These are phyloP conservation scores for Calonectria pauciramosa DNA, from an alignment of 2,329 filamentous ascomycete genomes.

Conservation along the genomic window DNA sequence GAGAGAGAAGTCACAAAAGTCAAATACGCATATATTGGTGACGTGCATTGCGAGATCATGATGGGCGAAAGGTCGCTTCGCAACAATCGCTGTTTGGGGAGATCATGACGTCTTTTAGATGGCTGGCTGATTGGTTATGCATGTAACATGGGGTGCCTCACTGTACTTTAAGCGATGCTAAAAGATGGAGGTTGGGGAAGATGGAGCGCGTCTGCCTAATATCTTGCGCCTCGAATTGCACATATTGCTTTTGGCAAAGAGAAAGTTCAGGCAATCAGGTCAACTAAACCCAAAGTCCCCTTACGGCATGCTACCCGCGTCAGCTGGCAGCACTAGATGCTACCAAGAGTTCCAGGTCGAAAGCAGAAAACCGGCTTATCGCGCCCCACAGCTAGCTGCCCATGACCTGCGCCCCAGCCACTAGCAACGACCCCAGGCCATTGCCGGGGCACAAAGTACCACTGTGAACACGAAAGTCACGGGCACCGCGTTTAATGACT, in stretches of 20 bases:
- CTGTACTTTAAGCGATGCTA: neutral
- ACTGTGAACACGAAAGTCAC: constrained; percentile 41
- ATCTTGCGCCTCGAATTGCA: neutral
- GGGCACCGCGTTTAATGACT: constrained; percentile 39
- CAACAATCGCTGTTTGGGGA: neutral
- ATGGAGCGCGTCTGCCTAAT: neutral
- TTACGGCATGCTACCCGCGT: constrained; percentile 11
- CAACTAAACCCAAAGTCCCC: constrained; percentile 23
- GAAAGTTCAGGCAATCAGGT: neutral
- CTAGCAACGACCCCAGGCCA: constrained; percentile 27
- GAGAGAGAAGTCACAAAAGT: neutral
- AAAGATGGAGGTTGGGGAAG: neutral
- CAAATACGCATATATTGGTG: neutral
- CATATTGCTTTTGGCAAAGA: neutral
- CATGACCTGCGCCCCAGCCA: constrained; percentile 24
- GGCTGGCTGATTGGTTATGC: neutral
- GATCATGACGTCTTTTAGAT: neutral
- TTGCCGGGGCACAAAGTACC: constrained; percentile 14
- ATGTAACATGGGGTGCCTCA: neutral
- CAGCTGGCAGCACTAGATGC: neutral
- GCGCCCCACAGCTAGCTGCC: neutral
- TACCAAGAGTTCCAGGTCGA: neutral
- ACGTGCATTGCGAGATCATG: neutral
- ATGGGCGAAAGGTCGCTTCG: neutral
- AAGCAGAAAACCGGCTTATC: neutral